Evolutionary conservation across 2,329 filamentous ascomycete genomes (phyloP), one percentile per base, ranked within the genome.

Genomic region (Scolecobasidium constrictum): DNA sequence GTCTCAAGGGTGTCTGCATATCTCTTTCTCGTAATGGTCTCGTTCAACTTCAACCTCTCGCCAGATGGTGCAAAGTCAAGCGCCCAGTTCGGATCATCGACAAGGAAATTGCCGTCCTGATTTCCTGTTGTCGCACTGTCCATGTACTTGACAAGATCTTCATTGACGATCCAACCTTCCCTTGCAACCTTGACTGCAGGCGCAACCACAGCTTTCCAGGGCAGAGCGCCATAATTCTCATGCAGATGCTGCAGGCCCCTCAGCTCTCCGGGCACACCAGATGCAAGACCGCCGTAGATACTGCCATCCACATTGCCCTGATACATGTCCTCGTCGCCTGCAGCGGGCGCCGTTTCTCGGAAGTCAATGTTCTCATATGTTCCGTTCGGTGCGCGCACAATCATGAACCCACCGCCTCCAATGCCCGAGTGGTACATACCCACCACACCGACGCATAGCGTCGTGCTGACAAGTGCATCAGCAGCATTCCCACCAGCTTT

Each of bases 391-490:
- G 77, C 71, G 38, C 85, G 78, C 4, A 94, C 75, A 4, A 94
- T 69, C 72, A 87, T 83, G 63, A 96, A 96, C 2, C 90, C 90
- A 33, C 90, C 90, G 5, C 90, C 90, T 16, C 85, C 88, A 46
- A 95, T 82, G 13, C 90, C 44, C 5, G 28, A 36, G 35, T 47
- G 45, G 28, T 47, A 47, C 22, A 39, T 34, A 2, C 45, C 45
- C 11, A 48, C n/a, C 3, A 47, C 46, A 16, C 68, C 68, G 5
- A 70, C 59, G 46, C 68, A 71, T 34, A 67, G 57, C 4, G 62
- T 58, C 3, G 67, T 69, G 4, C 64, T 67, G 5, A 69, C 65
- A 53, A 68, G 52, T 4, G 64, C 64, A 56, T 72, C 68, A 5
- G 67, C 68, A 15, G 68, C 68, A 59, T 66, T 71, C 7, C 67